A percentile compares a stretch with the other conserved stretches of the same genome.
phyloP scores from a whole-genome alignment of 768 basidiomycete species.

The Mycena latifolia region DNA sequence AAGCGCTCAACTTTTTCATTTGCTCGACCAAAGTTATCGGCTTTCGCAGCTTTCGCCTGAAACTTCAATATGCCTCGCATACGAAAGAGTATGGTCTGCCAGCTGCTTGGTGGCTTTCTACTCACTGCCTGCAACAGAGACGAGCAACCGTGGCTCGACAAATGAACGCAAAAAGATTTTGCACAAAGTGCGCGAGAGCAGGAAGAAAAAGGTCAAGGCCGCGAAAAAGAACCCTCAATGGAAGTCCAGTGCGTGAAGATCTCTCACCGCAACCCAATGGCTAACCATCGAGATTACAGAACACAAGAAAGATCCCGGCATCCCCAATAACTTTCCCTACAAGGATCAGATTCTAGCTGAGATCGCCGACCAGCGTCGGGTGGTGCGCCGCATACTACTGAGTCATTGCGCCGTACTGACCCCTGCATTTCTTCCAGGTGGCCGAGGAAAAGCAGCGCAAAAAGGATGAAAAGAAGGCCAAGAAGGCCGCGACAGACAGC shows the following conservation, averaged over 20 bases:
- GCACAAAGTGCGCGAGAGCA: conserved; percentile 81
- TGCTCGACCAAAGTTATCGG: not conserved
- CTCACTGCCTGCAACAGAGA: conserved; percentile 66
- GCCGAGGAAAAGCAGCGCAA: conserved; percentile 81
- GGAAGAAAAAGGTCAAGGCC: conserved; percentile 80
- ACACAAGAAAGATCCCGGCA: conserved; percentile 90
- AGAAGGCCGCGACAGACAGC: conserved; percentile 41
- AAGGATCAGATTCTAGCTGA: conserved; percentile 96
- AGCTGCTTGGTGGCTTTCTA: conserved; percentile 1
- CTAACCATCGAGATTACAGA: conserved; percentile 54
- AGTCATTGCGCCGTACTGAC: not conserved
- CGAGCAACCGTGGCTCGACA: conserved; percentile 83
- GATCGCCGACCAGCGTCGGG: conserved; percentile 82
- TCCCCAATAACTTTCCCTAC: conserved; percentile 93
- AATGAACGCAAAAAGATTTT: conserved; percentile 79
- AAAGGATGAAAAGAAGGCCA: conserved; percentile 71
- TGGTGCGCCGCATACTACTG: conserved; percentile 57
- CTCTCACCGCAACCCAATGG: conserved; percentile 6
- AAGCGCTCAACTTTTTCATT: conserved; percentile 31
- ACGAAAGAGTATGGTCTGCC: conserved; percentile 67
- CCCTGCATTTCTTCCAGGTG: conserved; percentile 56
- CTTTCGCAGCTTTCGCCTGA: conserved; percentile 7
- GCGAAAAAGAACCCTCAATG: conserved; percentile 86
- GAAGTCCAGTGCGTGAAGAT: conserved; percentile 81
- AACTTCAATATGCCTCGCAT: conserved; percentile 53